Evolutionary conservation across 202 grass and related monocot genomes (phyloP), one percentile per base, ranked within the genome.

Genomic region (Zoysia matrella): DNA sequence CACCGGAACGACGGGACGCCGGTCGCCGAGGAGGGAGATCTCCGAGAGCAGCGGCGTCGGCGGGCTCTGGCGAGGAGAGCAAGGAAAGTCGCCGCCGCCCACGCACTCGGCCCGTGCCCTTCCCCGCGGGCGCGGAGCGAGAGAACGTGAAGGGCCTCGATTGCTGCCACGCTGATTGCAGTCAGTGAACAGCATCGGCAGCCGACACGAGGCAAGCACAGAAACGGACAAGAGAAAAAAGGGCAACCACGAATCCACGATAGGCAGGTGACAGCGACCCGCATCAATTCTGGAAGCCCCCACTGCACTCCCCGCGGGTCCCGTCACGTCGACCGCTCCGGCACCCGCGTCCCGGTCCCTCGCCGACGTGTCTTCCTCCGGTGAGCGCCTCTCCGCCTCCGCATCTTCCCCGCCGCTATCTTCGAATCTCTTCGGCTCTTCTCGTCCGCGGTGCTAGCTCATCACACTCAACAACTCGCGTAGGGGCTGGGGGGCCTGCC

Each of bases 241-340:
- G 2, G 7, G 11, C 42, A 18, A 75, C 8, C 54, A 60, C 36
- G 15, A n/a, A 4, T 56, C 12, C 9, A 14, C 16, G 58, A 1
- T 6, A 36, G 57, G 1, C 11, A n/a, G 51, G 9, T 0, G 43
- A 15, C 7, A 14, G 52, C 44, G 65, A 80, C 16, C 7, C 13
- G 68, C 55, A 62, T 81, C 68, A 22, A 41, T 57, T 85, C 75
- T 55, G 11, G 82, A 85, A 72, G 48, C 83, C 1, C 7, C 39
- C 60, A 8, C 44, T 47, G 6, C 62, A 4, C n/a, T 53, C 39
- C 52, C 40, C 52, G 9, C 52, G 52, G 3, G 7, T 44, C 70
- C 14, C 36, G 14, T 44, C 65, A 14, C 44, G 45, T 48, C 44
- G 60, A 62, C n/a, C 66, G 4, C 41, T 30, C 61, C 10, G 36